Evolutionary conservation across 2,329 filamentous ascomycete species (phyloP).

Genomic region (Ascochyta lentis): DNA sequence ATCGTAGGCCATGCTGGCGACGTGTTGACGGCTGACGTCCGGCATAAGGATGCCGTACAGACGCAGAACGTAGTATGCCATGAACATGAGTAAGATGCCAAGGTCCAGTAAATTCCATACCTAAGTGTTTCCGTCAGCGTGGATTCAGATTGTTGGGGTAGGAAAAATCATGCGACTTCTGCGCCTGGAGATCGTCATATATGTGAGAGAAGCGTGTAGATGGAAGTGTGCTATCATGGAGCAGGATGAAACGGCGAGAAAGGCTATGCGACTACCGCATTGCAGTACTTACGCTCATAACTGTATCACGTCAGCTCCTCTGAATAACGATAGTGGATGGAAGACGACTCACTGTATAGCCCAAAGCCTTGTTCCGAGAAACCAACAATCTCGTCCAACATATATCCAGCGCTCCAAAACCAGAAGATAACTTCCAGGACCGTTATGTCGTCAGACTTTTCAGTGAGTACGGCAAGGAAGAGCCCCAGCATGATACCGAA

Average conservation of each 20-base stretch:
- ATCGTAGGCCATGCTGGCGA: slow-evolving; percentile 89
- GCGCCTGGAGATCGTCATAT: too few relatives aligned
- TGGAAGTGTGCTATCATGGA: too few relatives aligned
- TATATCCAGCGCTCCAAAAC: slow-evolving; percentile 97
- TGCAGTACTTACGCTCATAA: slow-evolving; percentile 90
- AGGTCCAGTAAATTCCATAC: slow-evolving; percentile 94
- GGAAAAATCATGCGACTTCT: too few relatives aligned
- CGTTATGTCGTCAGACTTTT: slow-evolving; percentile 81
- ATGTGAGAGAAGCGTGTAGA: too few relatives aligned
- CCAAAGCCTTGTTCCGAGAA: slow-evolving; percentile 98
- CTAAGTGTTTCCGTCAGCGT: slow-evolving; percentile 54
- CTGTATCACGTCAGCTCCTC: not conserved
- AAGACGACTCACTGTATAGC: slow-evolving; percentile 66
- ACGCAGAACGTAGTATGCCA: slow-evolving; percentile 88
- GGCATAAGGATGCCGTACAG: slow-evolving; percentile 86
- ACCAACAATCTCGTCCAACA: slow-evolving; percentile 93
- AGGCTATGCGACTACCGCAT: too few relatives aligned
- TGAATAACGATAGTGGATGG: not conserved
- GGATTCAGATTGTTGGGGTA: too few relatives aligned
- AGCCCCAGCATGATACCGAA: slow-evolving; percentile 83
- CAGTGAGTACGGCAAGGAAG: slow-evolving; percentile 80
- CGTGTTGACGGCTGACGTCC: slow-evolving; percentile 69
- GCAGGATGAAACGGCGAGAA: too few relatives aligned
- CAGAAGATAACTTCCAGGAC: slow-evolving; percentile 88
- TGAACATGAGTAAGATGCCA: slow-evolving; percentile 83